phyloP scores from a whole-genome alignment of 148 eudicot species.

The Silene conica region DNA sequence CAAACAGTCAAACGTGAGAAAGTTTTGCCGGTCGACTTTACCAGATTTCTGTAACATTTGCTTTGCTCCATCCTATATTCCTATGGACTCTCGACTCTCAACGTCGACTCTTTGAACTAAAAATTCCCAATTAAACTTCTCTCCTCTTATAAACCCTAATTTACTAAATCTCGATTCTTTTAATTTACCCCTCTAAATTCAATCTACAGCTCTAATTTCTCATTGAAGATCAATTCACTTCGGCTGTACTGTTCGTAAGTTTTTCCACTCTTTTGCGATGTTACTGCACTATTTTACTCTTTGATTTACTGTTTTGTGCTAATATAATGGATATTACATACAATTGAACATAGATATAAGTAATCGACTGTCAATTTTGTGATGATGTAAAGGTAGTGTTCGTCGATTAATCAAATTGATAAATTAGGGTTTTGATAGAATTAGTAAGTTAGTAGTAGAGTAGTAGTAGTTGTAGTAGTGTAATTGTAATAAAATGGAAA shows the following conservation, averaged over 20 bases:
- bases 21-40: too few relatives aligned
- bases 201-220: neutral
- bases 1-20: too few relatives aligned
- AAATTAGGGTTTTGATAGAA: neutral
- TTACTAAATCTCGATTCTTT: neutral
- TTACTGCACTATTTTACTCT: neutral
- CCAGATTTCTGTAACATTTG: too few relatives aligned
- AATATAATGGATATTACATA: neutral
- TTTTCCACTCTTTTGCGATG: neutral
- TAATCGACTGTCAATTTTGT: neutral
- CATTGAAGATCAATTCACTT: constrained; percentile 3
- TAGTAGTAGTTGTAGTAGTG: neutral
- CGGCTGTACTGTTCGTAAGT: neutral
- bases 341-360: neutral
- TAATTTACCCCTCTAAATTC: neutral
- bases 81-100: neutral
- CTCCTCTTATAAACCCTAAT: constrained; percentile 1
- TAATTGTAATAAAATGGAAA: neutral
- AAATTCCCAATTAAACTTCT: neutral
- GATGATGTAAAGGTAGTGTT: neutral
- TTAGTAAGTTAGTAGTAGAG: neutral
- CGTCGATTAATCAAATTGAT: neutral
- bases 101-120: neutral
- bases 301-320: neutral
- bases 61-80: neutral